Conservation (phyloP, 2,329 filamentous ascomycete species). For the Thelonectria olida region DNA sequence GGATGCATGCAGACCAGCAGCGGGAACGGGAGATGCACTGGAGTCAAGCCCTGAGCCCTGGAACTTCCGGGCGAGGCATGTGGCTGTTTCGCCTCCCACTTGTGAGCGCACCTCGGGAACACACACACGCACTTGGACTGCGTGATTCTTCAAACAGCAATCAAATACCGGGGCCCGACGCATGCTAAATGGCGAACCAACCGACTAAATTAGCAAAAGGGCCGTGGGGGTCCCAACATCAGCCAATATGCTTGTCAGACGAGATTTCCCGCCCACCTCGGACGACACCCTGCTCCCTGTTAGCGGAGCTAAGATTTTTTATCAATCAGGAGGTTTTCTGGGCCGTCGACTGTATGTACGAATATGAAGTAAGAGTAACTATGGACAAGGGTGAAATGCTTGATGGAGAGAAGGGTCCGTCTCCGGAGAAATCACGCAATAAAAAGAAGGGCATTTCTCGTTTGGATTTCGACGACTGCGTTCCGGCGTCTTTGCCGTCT, state of each 20-base stretch:
- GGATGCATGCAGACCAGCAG: background rate
- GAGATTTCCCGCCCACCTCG: background rate
- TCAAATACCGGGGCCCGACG: too few species aligned
- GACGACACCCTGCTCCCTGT: background rate
- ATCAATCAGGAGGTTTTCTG: slow-evolving; percentile 4
- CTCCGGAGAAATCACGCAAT: background rate
- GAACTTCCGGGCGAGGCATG: too few species aligned
- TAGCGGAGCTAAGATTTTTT: background rate
- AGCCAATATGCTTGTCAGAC: background rate
- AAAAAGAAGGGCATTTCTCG: background rate
- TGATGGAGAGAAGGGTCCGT: background rate
- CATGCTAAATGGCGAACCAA: background rate
- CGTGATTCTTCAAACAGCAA: background rate
- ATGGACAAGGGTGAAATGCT: too few species aligned
- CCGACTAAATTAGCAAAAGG: background rate
- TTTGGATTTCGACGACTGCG: background rate
- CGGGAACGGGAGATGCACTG: background rate
- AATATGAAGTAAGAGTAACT: background rate
- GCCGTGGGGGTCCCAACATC: background rate
- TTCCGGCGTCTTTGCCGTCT: background rate
- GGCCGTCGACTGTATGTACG: background rate
- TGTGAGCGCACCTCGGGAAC: too few species aligned
- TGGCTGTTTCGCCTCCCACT: too few species aligned
- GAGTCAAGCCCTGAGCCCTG: too few species aligned
- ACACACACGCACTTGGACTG: background rate